Evolutionary conservation across 2,329 filamentous ascomycete genomes (phyloP).

Genomic region (Aspergillus intermedius): DNA sequence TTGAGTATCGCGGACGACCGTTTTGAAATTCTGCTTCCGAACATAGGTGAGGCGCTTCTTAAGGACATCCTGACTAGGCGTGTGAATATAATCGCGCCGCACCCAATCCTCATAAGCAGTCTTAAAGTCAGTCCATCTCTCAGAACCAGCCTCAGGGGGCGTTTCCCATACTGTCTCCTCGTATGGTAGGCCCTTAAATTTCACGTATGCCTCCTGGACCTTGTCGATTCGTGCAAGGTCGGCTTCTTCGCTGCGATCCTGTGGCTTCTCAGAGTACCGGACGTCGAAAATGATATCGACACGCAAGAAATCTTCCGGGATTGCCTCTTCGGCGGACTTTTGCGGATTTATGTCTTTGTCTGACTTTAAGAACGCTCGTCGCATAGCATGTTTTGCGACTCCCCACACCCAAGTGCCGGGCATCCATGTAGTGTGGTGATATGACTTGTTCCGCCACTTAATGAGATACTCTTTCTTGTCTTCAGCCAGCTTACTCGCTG

Average conservation of each 20-base stretch:
- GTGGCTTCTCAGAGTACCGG: constrained; percentile 56
- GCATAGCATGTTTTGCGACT: constrained; percentile 56
- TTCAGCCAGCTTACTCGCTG: constrained; percentile 55
- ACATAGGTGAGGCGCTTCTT: constrained; percentile 62
- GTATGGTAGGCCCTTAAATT: constrained; percentile 87
- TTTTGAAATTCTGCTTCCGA: constrained; percentile 59
- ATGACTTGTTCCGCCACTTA: constrained; percentile 77
- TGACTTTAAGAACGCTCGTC: constrained; percentile 68
- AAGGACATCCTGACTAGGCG: constrained; percentile 50
- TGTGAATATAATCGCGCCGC: constrained; percentile 65
- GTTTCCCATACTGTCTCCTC: constrained; percentile 87
- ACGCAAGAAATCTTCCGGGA: constrained; percentile 78
- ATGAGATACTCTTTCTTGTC: constrained; percentile 87
- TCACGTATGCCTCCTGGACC: constrained; percentile 70
- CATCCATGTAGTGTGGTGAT: constrained; percentile 79
- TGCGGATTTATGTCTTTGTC: constrained; percentile 57
- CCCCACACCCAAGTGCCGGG: constrained; percentile 85
- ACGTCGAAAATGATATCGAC: constrained; percentile 86
- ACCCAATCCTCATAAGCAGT: constrained; percentile 83
- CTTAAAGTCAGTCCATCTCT: constrained; percentile 71
- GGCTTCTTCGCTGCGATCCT: constrained; percentile 55
- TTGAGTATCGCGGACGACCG: constrained; percentile 63
- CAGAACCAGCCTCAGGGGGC: constrained; percentile 56
- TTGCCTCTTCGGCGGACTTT: constrained; percentile 67
- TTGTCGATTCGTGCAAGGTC: constrained; percentile 66